Percentiles rank a stretch among this genome's conserved stretches.
Evolutionary conservation across 1,284 basidiomycete genomes (phyloP).

Genomic region (Ceratobasidium sp.): DNA sequence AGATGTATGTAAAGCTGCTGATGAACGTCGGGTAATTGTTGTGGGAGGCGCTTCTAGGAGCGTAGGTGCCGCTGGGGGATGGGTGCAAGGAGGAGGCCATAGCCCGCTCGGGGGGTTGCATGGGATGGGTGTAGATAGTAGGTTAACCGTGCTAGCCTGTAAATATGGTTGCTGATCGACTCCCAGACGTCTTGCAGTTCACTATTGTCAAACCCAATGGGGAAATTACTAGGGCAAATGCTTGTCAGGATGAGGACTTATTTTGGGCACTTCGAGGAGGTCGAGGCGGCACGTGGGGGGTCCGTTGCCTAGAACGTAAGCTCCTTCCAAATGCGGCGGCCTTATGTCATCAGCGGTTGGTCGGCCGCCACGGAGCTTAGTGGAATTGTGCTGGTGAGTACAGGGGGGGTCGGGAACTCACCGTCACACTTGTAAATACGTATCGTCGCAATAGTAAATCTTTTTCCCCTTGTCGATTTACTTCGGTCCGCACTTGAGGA

Average conservation of each 20-base stretch:
- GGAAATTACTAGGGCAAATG: conserved; percentile 15
- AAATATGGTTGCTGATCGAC: too few species aligned
- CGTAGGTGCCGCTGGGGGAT: conserved; percentile 36
- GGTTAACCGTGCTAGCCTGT: conserved; percentile 12
- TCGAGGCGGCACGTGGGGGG: conserved; percentile 19
- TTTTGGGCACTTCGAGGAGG: conserved; percentile 38
- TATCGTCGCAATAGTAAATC: too few species aligned
- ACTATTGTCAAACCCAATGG: conserved; percentile 33
- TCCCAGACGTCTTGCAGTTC: conserved; percentile 13
- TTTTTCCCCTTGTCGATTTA: too few species aligned
- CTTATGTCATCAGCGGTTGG: too few species aligned
- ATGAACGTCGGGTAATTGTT: conserved; percentile 13
- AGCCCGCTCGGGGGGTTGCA: conserved; percentile 25
- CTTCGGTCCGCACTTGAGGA: too few species aligned
- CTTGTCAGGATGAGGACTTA: conserved; percentile 27
- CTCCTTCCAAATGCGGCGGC: too few species aligned
- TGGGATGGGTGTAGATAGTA: conserved; percentile 23
- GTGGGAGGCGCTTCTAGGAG: conserved; percentile 15
- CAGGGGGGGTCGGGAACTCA: too few species aligned
- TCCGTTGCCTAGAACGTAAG: too few species aligned
- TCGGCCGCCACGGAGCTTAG: too few species aligned
- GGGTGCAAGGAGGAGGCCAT: conserved; percentile 36
- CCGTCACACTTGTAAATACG: too few species aligned
- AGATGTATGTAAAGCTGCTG: conserved; percentile 34
- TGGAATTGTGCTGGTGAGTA: too few species aligned